These are phyloP conservation scores for Phytophthora sansomeana DNA, from an alignment of 352 stramenopile genomes.

Conservation along the genomic window DNA sequence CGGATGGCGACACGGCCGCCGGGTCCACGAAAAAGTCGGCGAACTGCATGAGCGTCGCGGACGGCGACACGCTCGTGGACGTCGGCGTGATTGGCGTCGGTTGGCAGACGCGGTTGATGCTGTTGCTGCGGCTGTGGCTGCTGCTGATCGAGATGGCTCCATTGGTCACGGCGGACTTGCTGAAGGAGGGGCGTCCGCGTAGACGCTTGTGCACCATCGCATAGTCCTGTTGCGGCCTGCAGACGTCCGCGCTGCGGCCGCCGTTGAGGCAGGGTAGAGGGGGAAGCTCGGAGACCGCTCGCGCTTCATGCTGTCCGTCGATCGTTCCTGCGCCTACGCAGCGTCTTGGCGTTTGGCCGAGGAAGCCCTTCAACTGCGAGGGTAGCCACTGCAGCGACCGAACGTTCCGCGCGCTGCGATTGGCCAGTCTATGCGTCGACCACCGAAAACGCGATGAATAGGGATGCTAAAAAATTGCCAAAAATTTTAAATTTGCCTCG, in stretches of 20 bases:
- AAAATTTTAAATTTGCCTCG: conserved; percentile 7
- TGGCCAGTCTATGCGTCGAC: background rate
- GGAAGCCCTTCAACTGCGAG: background rate
- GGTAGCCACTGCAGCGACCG: conserved; percentile 5
- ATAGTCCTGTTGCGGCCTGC: conserved; percentile 39
- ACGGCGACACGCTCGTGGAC: conserved; percentile 16
- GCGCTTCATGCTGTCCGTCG: conserved; percentile 51
- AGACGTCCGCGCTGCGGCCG: conserved; percentile 29
- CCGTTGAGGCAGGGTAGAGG: conserved; percentile 36
- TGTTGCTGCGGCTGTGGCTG: conserved; percentile 1
- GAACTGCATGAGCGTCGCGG: conserved; percentile 34
- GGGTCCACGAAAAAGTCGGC: conserved; percentile 54
- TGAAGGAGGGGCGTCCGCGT: conserved; percentile 30
- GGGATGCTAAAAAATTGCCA: background rate
- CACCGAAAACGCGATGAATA: conserved; percentile 2
- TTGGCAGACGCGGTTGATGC: background rate
- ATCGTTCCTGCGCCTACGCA: background rate
- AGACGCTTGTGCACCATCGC: conserved; percentile 55
- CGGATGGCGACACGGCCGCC: conserved; percentile 46
- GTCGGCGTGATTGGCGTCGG: conserved; percentile 26
- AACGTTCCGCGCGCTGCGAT: conserved; percentile 19
- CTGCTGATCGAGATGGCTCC: conserved; percentile 3
- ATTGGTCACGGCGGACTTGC: conserved; percentile 13
- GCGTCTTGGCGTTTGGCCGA: background rate
- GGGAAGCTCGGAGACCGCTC: conserved; percentile 46